A percentile compares a stretch with the other conserved stretches of the same genome.
phyloP scores from a whole-genome alignment of 768 basidiomycete species.

The Hydnomerulius pinastri region DNA sequence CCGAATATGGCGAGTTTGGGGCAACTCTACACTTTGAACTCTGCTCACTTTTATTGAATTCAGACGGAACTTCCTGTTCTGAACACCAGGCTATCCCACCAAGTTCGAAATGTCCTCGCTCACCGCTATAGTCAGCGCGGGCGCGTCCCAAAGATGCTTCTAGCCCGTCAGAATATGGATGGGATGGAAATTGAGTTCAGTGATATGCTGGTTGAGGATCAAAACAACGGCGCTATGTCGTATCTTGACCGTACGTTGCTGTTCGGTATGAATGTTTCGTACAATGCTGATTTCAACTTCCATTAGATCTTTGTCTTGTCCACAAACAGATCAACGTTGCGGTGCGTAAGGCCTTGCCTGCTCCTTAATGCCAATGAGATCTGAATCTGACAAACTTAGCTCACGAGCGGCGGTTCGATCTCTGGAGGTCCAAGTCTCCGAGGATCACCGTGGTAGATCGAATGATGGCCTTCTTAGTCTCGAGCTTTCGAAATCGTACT shows the following conservation, averaged over 20 bases:
- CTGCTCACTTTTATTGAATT: constrained; percentile 3
- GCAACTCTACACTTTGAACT: neutral
- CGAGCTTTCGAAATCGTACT: neutral
- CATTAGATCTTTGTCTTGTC: constrained; percentile 33
- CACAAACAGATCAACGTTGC: constrained; percentile 34
- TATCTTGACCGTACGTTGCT: constrained; percentile 79
- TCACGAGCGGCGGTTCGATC: constrained; percentile 33
- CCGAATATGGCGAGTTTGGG: constrained; percentile 58
- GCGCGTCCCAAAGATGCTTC: constrained; percentile 58
- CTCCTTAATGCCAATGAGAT: neutral
- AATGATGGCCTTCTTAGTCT: constrained; percentile 1
- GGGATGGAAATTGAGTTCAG: constrained; percentile 93
- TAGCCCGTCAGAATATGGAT: constrained; percentile 92
- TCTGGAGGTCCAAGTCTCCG: constrained; percentile 26
- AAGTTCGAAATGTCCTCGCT: constrained; percentile 84
- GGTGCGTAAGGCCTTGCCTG: constrained; percentile 17
- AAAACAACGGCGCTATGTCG: constrained; percentile 93
- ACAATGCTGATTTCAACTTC: neutral
- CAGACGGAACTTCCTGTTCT: constrained; percentile 74
- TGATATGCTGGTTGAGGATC: constrained; percentile 96
- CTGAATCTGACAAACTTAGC: constrained; percentile 18
- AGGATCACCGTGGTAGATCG: constrained; percentile 34
- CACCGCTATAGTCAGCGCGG: constrained; percentile 59
- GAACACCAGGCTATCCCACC: constrained; percentile 74
- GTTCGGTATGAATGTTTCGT: neutral